phyloP scores from a whole-genome alignment of 805 yeast species.

The Cyberlindnera misumaiensis region DNA sequence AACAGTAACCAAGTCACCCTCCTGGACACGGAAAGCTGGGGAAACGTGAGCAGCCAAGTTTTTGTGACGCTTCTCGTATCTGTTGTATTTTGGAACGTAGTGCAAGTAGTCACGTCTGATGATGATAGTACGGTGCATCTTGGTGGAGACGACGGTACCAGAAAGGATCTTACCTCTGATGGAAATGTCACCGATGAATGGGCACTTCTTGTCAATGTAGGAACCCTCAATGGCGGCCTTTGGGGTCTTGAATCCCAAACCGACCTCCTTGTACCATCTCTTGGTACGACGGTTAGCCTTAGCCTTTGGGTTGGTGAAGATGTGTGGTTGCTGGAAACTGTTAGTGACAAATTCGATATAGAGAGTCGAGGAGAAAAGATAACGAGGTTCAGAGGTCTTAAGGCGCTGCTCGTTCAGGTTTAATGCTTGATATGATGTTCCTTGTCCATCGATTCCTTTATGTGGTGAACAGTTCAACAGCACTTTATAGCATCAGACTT shows the following conservation, averaged over 20 bases:
- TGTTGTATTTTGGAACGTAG: constrained; percentile 99
- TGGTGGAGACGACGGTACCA: constrained; percentile 99
- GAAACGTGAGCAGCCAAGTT: constrained; percentile 99
- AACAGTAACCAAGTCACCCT: constrained; percentile 98
- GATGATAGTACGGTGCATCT: constrained; percentile 99
- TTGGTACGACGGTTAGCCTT: constrained; percentile 97
- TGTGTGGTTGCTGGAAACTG: constrained; percentile 89
- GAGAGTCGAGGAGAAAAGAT: no score
- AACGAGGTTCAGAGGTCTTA: no score
- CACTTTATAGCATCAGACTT: no score
- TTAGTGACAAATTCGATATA: background rate
- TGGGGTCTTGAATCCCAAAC: constrained; percentile 99
- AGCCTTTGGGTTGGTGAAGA: constrained; percentile 99
- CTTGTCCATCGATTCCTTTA: no score
- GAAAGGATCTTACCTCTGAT: constrained; percentile 99
- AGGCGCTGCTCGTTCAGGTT: no score
- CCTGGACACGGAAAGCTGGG: constrained; percentile 99
- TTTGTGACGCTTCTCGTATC: constrained; percentile 99
- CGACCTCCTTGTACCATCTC: constrained; percentile 99
- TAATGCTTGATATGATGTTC: no score
- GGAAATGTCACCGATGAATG: constrained; percentile 93
- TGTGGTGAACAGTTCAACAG: no score
- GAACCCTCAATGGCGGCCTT: constrained; percentile 96
- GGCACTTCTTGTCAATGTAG: constrained; percentile 99
- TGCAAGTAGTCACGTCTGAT: constrained; percentile 99